phyloP scores from a whole-genome alignment of 1,284 basidiomycete genomes.

The Ceraceosorus bombacis region DNA sequence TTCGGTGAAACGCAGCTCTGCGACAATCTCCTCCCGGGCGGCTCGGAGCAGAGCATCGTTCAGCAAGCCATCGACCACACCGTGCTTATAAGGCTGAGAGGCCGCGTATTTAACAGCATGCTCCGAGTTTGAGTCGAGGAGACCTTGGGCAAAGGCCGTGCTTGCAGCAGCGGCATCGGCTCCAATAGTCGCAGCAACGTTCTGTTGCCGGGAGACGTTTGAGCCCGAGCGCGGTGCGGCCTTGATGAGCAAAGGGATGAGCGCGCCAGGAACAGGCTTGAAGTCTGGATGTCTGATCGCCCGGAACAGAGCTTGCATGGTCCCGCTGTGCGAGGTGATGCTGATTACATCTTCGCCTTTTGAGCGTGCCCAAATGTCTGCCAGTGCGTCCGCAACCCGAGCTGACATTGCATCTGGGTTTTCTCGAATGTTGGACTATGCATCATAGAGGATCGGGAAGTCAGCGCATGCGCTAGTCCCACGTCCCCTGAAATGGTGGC shows the following conservation, averaged over 20 bases:
- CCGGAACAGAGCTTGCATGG: constrained; percentile 15
- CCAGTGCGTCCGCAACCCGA: constrained; percentile 11
- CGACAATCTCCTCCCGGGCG: constrained; percentile 71
- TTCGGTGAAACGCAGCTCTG: constrained; percentile 81
- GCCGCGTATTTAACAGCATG: constrained; percentile 28
- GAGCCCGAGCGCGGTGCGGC: not conserved
- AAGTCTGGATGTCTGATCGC: constrained; percentile 7
- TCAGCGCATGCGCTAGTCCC: not conserved
- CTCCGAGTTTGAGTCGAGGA: constrained; percentile 21
- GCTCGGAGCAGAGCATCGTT: constrained; percentile 68
- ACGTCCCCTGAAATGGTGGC: not conserved
- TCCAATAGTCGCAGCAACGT: not conserved
- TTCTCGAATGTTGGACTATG: constrained; percentile 5
- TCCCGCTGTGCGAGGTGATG: constrained; percentile 14
- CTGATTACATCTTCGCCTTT: constrained; percentile 12
- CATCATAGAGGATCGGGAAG: not conserved
- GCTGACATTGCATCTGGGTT: constrained; percentile 8
- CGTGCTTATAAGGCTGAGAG: constrained; percentile 69
- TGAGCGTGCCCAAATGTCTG: constrained; percentile 6
- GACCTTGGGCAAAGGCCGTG: constrained; percentile 24
- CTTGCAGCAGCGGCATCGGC: constrained; percentile 15
- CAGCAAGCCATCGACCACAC: constrained; percentile 72
- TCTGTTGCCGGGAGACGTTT: not conserved
- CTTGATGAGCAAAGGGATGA: not conserved
- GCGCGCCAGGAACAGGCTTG: constrained; percentile 13